Base-by-base conservation (phyloP, 495 filamentous ascomycete species). In the Hypoxylon intermedium region DNA sequence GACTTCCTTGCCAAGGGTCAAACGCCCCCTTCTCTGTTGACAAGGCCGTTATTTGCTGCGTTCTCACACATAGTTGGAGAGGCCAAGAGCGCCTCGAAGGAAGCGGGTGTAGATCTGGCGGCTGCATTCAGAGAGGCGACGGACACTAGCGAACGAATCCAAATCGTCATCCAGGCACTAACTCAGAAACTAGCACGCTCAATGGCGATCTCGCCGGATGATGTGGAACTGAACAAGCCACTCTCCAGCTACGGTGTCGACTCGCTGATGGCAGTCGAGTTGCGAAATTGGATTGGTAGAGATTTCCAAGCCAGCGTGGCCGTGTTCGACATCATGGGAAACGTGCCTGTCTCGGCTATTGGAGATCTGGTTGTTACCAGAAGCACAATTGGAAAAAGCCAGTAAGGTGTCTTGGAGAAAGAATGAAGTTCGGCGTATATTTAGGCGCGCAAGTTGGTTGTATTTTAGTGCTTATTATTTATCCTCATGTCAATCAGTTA, bases 241-340 rank as follows among this genome's bases (percentile, higher is more conserved):
- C 62, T 82, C 2, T 52, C 67, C 0, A 60, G 66, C 13, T 81
- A 81, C 61, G 82, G 83, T 1, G 72, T 87, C 0, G 85, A 87
- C 57, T 83, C 78, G 0, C 68, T 87, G 13, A 70, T 83, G 28
- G 85, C 84, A 1, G 79, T 87, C 13, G 85, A 87, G 61, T 49
- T 86, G 7, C 74, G 84, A 0, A 83, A 79, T 23, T 87, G 79
- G 76, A 77, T 85, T 20, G 53, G 73, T 0, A 74, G 72, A 20
- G 78, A 82, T 55, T 63, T 80, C 15, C 72, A 67, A 12, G 74
- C 71, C 1, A 72, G 74, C 28, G 65, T 83, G 18, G 64, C 75
- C 5, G 70, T 83, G 1, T 75, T 84, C 60, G 80, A 82, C 20
- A 75, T 85, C 21, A 71, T 83, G 67, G 70, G 72, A 9, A 67